These are phyloP conservation scores for Sporothrix phasma DNA, from an alignment of 2,329 filamentous ascomycete genomes.

Conservation along the genomic window DNA sequence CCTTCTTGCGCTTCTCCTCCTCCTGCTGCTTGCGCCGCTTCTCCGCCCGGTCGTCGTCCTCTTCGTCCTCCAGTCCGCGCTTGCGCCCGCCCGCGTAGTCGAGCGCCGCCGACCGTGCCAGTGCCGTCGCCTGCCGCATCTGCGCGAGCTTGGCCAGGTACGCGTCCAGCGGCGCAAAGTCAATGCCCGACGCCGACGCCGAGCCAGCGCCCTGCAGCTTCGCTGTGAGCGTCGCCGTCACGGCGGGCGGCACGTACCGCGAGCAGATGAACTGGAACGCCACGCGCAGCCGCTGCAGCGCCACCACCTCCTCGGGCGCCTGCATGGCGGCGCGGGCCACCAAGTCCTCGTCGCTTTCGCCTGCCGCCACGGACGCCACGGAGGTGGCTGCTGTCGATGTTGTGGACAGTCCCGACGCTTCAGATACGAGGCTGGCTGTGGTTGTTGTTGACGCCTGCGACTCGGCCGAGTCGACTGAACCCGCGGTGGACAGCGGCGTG, in stretches of 20 bases:
- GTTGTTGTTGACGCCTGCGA: constrained; percentile 36
- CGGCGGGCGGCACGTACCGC: constrained; percentile 44
- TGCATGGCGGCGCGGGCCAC: constrained; percentile 33
- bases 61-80: constrained; percentile 47
- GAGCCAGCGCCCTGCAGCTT: constrained; percentile 25
- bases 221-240: constrained; percentile 35
- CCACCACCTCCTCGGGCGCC: constrained; percentile 39
- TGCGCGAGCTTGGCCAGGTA: constrained; percentile 58
- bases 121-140: constrained; percentile 60
- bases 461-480: constrained; percentile 28
- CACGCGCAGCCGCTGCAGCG: constrained; percentile 54
- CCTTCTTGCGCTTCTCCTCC: constrained; percentile 77
- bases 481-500: constrained; percentile 24
- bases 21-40: constrained; percentile 83
- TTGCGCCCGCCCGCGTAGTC: constrained; percentile 60
- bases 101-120: constrained; percentile 50
- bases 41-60: constrained; percentile 57
- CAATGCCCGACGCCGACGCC: constrained; percentile 30
- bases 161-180: constrained; percentile 62
- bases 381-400: constrained; percentile 39
- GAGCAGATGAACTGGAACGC: constrained; percentile 55
- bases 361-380: constrained; percentile 29
- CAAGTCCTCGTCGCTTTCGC: constrained; percentile 14
- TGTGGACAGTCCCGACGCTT: constrained; percentile 29
- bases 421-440: constrained; percentile 21